phyloP scores from a whole-genome alignment of 1,284 basidiomycete genomes.

The Irpex lacteus region DNA sequence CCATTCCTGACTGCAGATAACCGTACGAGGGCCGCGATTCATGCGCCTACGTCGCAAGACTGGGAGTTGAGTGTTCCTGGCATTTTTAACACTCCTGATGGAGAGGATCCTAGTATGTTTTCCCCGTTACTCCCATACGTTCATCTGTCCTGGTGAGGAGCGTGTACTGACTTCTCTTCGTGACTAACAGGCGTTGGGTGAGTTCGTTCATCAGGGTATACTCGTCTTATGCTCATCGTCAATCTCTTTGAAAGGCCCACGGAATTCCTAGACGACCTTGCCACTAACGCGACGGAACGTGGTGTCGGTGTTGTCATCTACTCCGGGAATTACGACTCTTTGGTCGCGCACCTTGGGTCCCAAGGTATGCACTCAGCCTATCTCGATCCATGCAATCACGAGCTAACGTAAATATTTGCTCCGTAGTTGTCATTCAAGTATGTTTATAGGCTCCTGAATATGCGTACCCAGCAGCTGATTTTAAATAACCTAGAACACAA shows the following conservation, averaged over 20 bases:
- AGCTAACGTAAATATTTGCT: neutral
- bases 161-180: too few relatives aligned
- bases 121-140: too few relatives aligned
- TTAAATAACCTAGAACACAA: constrained; percentile 23
- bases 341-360: constrained; percentile 19
- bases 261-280: constrained; percentile 30
- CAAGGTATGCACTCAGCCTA: constrained; percentile 39
- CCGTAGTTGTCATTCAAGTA: neutral
- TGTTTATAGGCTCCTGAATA: neutral
- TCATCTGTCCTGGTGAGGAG: neutral
- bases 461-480: neutral
- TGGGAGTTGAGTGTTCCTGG: constrained; percentile 7
- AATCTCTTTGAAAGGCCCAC: constrained; percentile 17
- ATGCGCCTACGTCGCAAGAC: constrained; percentile 12
- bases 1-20: neutral
- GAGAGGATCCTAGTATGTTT: neutral
- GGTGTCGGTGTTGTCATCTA: constrained; percentile 30
- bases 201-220: constrained; percentile 65
- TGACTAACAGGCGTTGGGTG: constrained; percentile 19
- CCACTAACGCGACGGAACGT: constrained; percentile 24
- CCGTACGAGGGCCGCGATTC: constrained; percentile 7
- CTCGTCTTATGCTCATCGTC: constrained; percentile 40
- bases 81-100: neutral
- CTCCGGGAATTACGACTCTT: constrained; percentile 30
- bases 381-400: constrained; percentile 39